phyloP scores from a whole-genome alignment of 129 eudicot species.

The Rutidosis leptorrhynchoides region DNA sequence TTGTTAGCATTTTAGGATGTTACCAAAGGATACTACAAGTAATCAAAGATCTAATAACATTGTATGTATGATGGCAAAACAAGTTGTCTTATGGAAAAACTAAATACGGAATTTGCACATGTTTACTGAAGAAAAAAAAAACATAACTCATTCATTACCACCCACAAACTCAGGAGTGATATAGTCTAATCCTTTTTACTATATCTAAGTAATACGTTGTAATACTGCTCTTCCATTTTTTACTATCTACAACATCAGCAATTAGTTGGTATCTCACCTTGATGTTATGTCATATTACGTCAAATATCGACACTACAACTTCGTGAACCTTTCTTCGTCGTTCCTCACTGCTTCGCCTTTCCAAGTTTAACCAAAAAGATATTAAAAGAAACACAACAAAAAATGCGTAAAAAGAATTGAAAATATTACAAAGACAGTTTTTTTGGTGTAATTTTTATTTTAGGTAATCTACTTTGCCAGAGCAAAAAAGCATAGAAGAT shows the following conservation, averaged over 20 bases:
- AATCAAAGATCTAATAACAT: no score
- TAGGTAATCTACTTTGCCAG: not conserved
- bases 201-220: no score
- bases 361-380: conserved; percentile 10
- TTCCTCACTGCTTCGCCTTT: conserved; percentile 33
- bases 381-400: not conserved
- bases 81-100: not conserved
- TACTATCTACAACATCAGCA: conserved; percentile 31
- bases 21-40: no score
- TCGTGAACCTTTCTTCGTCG: not conserved
- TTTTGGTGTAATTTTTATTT: not conserved
- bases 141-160: conserved; percentile 4
- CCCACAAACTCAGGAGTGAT: conserved; percentile 16
- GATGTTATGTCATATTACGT: conserved; percentile 4
- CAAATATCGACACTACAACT: not conserved
- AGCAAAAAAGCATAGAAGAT: not conserved
- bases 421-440: not conserved
- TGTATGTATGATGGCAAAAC: conserved; percentile 3
- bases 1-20: no score
- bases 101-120: conserved; percentile 20
- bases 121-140: conserved; percentile 26
- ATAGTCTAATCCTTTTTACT: conserved; percentile 30
- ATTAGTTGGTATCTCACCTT: conserved; percentile 14
- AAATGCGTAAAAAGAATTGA: not conserved
- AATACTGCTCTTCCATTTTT: conserved; percentile 15